A percentile compares a stretch with the other conserved stretches of the same genome.
Conservation (phyloP, 1,139 yeast genomes). For the Pichia sp. region DNA sequence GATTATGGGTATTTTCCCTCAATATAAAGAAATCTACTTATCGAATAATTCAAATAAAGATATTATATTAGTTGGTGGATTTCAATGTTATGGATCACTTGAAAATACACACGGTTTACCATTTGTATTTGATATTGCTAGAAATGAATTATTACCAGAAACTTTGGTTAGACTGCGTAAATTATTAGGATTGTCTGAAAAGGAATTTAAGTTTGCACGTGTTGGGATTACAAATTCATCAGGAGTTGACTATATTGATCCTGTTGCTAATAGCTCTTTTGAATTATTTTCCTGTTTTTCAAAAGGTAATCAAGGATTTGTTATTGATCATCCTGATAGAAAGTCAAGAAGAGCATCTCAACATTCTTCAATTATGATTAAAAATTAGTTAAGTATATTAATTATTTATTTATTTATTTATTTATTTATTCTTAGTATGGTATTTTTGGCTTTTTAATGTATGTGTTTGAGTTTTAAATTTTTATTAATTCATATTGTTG, state of each 20-base stretch:
- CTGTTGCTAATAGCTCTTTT: slow-evolving; percentile 46
- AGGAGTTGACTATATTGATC: slow-evolving; percentile 41
- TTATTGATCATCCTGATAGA: slow-evolving; percentile 84
- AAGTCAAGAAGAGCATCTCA: slow-evolving; percentile 41
- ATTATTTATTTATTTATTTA: slow-evolving; percentile 1
- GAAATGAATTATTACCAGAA: slow-evolving; percentile 58
- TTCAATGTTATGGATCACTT: slow-evolving; percentile 73
- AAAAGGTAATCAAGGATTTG: slow-evolving; percentile 37
- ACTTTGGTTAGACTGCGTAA: slow-evolving; percentile 65
- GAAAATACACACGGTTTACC: slow-evolving; percentile 81
- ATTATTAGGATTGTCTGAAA: slow-evolving; percentile 66
- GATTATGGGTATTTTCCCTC: slow-evolving; percentile 35
- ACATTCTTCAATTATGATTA: slow-evolving; percentile 59
- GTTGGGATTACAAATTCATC: slow-evolving; percentile 45
- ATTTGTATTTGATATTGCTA: slow-evolving; percentile 63
- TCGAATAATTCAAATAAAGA: slow-evolving; percentile 12
- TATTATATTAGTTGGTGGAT: slow-evolving; percentile 39
- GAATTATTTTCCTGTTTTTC: slow-evolving; percentile 50
- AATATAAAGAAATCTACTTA: slow-evolving; percentile 27
- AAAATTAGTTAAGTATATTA: slow-evolving; percentile 30
- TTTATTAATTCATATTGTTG: too few relatives aligned
- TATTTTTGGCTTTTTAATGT: slow-evolving; percentile 1
- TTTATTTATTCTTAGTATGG: not conserved
- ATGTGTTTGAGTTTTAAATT: too few relatives aligned
- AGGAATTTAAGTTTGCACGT: slow-evolving; percentile 70